A percentile compares a stretch with the other conserved stretches of the same genome.
Conservation (phyloP, 306 rosid genomes). For the Cucumis melo region DNA sequence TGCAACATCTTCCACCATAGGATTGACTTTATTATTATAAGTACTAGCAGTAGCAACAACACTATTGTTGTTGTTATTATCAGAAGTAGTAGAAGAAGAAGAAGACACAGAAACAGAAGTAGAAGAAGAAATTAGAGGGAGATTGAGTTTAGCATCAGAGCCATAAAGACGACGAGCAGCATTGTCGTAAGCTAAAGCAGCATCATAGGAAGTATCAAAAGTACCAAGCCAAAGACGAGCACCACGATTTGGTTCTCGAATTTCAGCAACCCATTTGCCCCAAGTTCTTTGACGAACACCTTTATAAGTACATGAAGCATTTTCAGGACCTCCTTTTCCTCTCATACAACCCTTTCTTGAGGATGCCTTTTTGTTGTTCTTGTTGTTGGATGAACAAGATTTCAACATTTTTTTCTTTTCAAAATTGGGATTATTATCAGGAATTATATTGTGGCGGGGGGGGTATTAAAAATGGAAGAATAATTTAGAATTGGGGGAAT, state of each 20-base stretch:
- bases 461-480: background rate
- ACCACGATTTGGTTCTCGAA: constrained; percentile 88
- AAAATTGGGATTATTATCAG: too few relatives aligned
- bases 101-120: background rate
- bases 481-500: too few relatives aligned
- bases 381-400: too few relatives aligned
- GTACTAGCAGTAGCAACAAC: background rate
- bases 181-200: constrained; percentile 74
- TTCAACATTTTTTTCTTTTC: too few relatives aligned
- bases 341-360: constrained; percentile 85
- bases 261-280: constrained; percentile 99
- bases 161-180: constrained; percentile 78
- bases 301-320: constrained; percentile 67
- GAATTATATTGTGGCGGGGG: too few relatives aligned
- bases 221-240: constrained; percentile 94
- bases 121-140: constrained; percentile 16
- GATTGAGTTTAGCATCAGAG: constrained; percentile 64
- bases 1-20: background rate
- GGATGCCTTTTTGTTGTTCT: background rate
- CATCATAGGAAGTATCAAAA: constrained; percentile 57
- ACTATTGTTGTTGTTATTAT: background rate
- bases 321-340: constrained; percentile 90
- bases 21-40: too few relatives aligned
- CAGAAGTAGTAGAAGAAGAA: background rate
- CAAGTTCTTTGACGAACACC: constrained; percentile 93